Conservation (phyloP, 2,329 filamentous ascomycete species). For the Aspergillus persii region DNA sequence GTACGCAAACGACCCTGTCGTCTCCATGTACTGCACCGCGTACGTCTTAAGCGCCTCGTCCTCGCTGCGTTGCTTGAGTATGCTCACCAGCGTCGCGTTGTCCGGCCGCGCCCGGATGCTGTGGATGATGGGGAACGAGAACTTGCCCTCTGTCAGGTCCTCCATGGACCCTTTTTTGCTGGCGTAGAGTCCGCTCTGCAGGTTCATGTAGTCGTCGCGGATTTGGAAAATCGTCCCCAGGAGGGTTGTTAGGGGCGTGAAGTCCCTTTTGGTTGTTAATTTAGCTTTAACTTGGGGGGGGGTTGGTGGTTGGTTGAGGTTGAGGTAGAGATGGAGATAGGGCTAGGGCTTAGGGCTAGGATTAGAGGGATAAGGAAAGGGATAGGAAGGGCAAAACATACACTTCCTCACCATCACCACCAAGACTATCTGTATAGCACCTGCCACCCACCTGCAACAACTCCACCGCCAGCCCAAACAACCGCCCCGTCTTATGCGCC, state of each 20-base stretch:
- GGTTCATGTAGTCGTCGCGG: constrained; percentile 76
- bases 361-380: too few species aligned
- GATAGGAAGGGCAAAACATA: too few species aligned
- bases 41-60: constrained; percentile 84
- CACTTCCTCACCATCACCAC: background rate
- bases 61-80: constrained; percentile 78
- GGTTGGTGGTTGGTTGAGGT: too few species aligned
- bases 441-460: constrained; percentile 30
- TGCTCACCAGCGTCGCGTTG: constrained; percentile 73
- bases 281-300: background rate
- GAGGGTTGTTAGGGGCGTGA: constrained; percentile 61
- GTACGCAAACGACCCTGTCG: constrained; percentile 82
- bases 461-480: constrained; percentile 39
- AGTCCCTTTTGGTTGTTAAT: constrained; percentile 21
- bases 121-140: constrained; percentile 90
- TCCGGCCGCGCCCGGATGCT: constrained; percentile 64
- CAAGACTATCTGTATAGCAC: too few species aligned
- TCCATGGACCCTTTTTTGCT: constrained; percentile 88
- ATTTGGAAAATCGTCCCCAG: constrained; percentile 41
- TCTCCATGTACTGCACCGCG: constrained; percentile 81
- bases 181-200: constrained; percentile 62
- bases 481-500: constrained; percentile 41
- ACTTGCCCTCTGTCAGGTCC: constrained; percentile 92
- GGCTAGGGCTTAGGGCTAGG: too few species aligned
- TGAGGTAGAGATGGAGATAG: too few species aligned